Evolutionary conservation across 768 basidiomycete species (phyloP).

Genomic region (Leucosporidium creatinivorum): DNA sequence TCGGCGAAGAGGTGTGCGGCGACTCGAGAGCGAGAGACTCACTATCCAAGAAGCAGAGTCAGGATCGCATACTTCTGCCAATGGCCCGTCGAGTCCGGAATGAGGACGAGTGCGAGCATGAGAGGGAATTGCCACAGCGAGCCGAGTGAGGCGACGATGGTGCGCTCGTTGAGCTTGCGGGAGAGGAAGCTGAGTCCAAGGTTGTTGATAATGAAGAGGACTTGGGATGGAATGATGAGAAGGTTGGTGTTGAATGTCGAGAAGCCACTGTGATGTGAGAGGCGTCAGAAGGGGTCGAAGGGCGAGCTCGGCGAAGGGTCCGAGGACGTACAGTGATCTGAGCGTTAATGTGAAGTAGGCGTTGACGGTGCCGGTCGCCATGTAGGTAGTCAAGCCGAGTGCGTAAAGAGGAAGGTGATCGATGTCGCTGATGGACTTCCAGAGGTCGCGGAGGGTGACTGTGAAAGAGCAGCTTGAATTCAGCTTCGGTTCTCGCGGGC

Average conservation of each 20-base stretch:
- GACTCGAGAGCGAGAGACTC: background rate
- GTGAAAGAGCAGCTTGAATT: background rate
- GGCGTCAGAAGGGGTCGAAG: background rate
- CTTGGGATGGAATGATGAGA: constrained; percentile 38
- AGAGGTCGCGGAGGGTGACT: constrained; percentile 35
- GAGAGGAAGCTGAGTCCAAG: constrained; percentile 32
- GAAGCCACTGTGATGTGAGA: constrained; percentile 37
- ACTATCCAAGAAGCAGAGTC: background rate
- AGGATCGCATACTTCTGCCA: constrained; percentile 39
- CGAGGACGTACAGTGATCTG: background rate
- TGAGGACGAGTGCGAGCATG: constrained; percentile 38
- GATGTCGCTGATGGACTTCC: constrained; percentile 37
- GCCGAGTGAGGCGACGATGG: constrained; percentile 31
- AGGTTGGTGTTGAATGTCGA: constrained; percentile 40
- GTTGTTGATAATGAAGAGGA: constrained; percentile 38
- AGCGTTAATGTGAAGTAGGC: background rate
- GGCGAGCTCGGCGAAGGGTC: background rate
- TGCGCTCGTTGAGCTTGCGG: constrained; percentile 32
- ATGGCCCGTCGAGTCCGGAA: constrained; percentile 20
- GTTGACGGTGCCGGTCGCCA: background rate
- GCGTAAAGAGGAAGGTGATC: constrained; percentile 41
- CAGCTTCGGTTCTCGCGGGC: no score
- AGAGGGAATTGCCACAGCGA: constrained; percentile 29
- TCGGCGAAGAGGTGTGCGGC: background rate
- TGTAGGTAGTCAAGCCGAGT: constrained; percentile 36